phyloP scores from a whole-genome alignment of 2,329 filamentous ascomycete genomes.

The Aureobasidium sp. region DNA sequence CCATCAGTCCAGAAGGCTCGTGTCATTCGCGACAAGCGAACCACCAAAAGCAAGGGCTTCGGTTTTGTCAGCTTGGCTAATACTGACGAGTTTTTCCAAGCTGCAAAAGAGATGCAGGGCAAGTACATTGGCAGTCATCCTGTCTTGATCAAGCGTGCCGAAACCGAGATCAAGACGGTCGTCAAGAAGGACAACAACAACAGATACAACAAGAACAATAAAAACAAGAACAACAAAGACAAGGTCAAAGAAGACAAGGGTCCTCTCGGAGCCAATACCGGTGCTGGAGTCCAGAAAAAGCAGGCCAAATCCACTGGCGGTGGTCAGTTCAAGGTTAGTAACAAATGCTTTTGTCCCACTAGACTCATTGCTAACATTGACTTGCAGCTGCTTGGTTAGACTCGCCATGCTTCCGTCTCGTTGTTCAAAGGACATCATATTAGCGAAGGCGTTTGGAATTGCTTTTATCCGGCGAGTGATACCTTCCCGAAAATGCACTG shows the following conservation, averaged over 20 bases:
- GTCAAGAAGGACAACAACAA: constrained; percentile 42
- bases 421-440: background rate
- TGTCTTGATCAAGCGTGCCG: constrained; percentile 68
- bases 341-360: background rate
- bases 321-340: constrained; percentile 16
- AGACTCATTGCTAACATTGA: background rate
- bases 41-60: constrained; percentile 91
- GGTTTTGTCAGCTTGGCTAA: constrained; percentile 95
- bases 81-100: constrained; percentile 92
- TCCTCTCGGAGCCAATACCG: constrained; percentile 31
- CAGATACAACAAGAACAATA: constrained; percentile 47
- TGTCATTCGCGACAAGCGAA: constrained; percentile 90
- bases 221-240: constrained; percentile 37
- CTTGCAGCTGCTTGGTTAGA: constrained; percentile 13
- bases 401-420: background rate
- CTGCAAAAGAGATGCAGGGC: constrained; percentile 95
- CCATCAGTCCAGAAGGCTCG: constrained; percentile 83
- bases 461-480: constrained; percentile 5
- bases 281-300: constrained; percentile 34
- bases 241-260: constrained; percentile 37
- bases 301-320: constrained; percentile 25
- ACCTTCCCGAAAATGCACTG: background rate
- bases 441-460: constrained; percentile 7
- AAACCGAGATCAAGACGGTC: constrained; percentile 79
- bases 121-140: constrained; percentile 99